phyloP scores from a whole-genome alignment of 2,329 filamentous ascomycete species.

The Seiridium cupressi region DNA sequence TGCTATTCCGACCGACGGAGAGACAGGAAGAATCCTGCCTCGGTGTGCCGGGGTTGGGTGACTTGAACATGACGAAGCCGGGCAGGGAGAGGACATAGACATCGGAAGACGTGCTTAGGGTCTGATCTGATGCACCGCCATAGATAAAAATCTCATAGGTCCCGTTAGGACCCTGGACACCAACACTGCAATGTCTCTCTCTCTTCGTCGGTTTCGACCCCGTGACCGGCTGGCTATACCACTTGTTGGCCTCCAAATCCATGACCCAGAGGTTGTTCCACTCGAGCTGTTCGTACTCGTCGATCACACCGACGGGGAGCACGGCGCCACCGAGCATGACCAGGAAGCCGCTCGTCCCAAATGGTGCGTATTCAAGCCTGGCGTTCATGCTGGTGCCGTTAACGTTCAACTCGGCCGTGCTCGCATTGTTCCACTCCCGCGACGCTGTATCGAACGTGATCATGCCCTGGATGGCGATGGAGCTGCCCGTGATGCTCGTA shows the following conservation, averaged over 20 bases:
- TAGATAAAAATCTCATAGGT: conserved; percentile 38
- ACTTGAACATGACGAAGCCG: conserved; percentile 34
- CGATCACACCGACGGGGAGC: conserved; percentile 17
- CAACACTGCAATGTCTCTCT: conserved; percentile 31
- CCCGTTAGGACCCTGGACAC: conserved; percentile 26
- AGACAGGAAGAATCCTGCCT: conserved; percentile 32
- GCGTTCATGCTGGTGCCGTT: conserved; percentile 28
- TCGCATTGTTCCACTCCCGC: conserved; percentile 27
- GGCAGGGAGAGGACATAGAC: conserved; percentile 36
- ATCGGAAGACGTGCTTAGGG: conserved; percentile 21
- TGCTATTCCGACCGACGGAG: conserved; percentile 24
- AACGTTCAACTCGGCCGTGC: conserved; percentile 19
- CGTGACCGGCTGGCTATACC: conserved; percentile 31
- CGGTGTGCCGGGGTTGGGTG: conserved; percentile 17
- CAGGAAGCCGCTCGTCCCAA: conserved; percentile 30
- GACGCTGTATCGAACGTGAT: conserved; percentile 30
- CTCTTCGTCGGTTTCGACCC: conserved; percentile 25
- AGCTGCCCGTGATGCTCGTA: conserved; percentile 16
- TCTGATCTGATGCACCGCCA: conserved; percentile 26
- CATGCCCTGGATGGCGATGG: conserved; percentile 24
- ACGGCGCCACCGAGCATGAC: conserved; percentile 30
- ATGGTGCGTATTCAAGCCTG: conserved; percentile 28
- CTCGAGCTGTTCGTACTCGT: conserved; percentile 15
- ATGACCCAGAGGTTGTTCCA: conserved; percentile 30
- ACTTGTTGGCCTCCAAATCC: conserved; percentile 30